A percentile compares a stretch with the other conserved stretches of the same genome.
phyloP scores from a whole-genome alignment of 2,329 filamentous ascomycete species.

The Apiospora rasikravindrae region DNA sequence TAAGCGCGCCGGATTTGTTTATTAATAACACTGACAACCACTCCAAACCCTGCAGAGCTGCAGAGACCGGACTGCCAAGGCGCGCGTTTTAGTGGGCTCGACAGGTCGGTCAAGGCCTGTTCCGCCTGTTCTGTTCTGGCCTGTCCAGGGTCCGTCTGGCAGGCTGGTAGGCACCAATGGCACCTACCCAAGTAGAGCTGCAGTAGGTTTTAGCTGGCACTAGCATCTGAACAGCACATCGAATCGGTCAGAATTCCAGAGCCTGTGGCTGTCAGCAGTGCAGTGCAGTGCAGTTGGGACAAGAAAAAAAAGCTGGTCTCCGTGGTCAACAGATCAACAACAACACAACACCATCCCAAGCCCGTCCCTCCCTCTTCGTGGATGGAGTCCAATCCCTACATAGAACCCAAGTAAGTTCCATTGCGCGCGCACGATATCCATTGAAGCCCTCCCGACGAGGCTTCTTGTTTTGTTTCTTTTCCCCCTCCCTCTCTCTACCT shows the following conservation, averaged over 20 bases:
- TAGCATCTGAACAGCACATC: constrained; percentile 15
- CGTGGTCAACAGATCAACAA: neutral
- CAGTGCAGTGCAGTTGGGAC: neutral
- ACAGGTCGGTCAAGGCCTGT: neutral
- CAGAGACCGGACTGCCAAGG: neutral
- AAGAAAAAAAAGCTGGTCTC: neutral
- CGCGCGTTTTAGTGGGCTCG: neutral
- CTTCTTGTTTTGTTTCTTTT: neutral
- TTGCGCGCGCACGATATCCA: constrained; percentile 8
- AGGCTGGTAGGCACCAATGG: neutral
- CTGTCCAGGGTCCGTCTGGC: neutral
- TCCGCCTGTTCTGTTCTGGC: neutral
- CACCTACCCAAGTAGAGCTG: constrained; percentile 11
- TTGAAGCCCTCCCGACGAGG: constrained; percentile 2
- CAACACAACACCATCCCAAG: constrained; percentile 12
- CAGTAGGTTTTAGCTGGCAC: neutral
- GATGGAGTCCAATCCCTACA: constrained; percentile 10
- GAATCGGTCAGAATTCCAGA: constrained; percentile 13
- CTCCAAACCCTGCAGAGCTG: neutral
- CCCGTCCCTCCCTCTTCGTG: neutral
- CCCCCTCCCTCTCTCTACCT: neutral
- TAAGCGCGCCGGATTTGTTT: constrained; percentile 17
- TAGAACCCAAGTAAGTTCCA: neutral
- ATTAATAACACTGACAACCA: constrained; percentile 14
- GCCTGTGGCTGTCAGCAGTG: constrained; percentile 7